Evolutionary conservation across 345 rosid species (phyloP).

Genomic region (Erucastrum elatum): DNA sequence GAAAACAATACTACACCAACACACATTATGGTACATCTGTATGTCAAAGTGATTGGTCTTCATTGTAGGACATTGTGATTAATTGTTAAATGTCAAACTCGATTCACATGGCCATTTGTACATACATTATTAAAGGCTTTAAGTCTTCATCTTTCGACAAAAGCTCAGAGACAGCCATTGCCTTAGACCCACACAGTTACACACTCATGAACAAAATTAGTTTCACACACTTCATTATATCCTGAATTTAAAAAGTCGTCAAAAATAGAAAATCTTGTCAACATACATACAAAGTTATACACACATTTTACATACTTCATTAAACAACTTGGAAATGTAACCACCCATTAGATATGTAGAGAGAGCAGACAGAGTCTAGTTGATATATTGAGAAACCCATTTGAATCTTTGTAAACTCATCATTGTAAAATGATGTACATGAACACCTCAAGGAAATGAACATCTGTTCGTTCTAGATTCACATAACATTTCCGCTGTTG

Average conservation of each 20-base stretch:
- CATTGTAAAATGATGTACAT: conserved; percentile 70
- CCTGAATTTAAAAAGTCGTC: background rate
- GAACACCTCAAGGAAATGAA: conserved; percentile 69
- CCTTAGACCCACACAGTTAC: conserved; percentile 30
- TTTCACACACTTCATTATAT: conserved; percentile 26
- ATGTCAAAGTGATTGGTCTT: conserved; percentile 30
- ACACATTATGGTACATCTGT: conserved; percentile 23
- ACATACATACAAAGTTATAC: background rate
- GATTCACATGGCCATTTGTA: conserved; percentile 29
- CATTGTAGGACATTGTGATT: conserved; percentile 37
- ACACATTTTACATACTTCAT: conserved; percentile 5
- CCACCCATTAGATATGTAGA: background rate
- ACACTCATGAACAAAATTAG: conserved; percentile 21
- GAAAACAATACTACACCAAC: conserved; percentile 23
- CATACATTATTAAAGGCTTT: conserved; percentile 26
- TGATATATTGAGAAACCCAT: conserved; percentile 67
- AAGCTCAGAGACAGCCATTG: conserved; percentile 39
- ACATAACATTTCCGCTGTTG: conserved; percentile 61
- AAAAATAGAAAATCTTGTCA: background rate
- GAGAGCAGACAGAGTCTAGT: conserved; percentile 29
- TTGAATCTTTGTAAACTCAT: conserved; percentile 68
- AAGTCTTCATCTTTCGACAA: conserved; percentile 26
- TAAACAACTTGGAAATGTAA: conserved; percentile 1
- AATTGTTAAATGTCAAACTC: conserved; percentile 36
- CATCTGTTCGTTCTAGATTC: conserved; percentile 52